Evolutionary conservation across 768 basidiomycete genomes (phyloP).

Genomic region (Termitomyces sp.): DNA sequence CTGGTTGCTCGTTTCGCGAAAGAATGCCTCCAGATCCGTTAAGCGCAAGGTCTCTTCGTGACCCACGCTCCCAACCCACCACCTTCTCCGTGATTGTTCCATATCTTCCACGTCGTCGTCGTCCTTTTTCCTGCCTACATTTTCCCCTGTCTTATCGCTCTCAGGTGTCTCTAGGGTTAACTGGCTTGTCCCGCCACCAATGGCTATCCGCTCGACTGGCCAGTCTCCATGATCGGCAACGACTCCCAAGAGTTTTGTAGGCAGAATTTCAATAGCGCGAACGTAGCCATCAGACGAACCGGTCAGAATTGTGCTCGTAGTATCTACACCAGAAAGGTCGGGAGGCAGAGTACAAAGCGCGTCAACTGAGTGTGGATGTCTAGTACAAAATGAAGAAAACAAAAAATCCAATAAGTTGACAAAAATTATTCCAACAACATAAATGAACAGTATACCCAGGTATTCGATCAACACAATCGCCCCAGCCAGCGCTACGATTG

Average conservation of each 20-base stretch:
- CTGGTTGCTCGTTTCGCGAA: slow-evolving; percentile 29
- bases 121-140: slow-evolving; percentile 8
- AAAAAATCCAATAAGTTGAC: neutral
- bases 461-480: slow-evolving; percentile 87
- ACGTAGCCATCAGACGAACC: slow-evolving; percentile 92
- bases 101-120: slow-evolving; percentile 18
- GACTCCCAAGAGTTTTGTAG: slow-evolving; percentile 86
- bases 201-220: slow-evolving; percentile 82
- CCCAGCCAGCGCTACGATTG: slow-evolving; percentile 84
- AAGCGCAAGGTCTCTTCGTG: slow-evolving; percentile 86
- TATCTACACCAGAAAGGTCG: slow-evolving; percentile 56
- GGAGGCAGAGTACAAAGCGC: slow-evolving; percentile 74
- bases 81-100: slow-evolving; percentile 28
- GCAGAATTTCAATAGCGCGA: slow-evolving; percentile 82
- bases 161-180: slow-evolving; percentile 26
- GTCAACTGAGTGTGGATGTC: slow-evolving; percentile 90
- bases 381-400: slow-evolving; percentile 23
- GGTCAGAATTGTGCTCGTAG: slow-evolving; percentile 71
- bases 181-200: slow-evolving; percentile 41
- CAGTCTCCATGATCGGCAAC: slow-evolving; percentile 91
- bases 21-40: slow-evolving; percentile 79
- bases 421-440: neutral
- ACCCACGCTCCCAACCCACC: slow-evolving; percentile 92
- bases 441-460: slow-evolving; percentile 61
- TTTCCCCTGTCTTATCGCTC: slow-evolving; percentile 1